Evolutionary conservation across 345 rosid genomes (phyloP).

Genomic region (Erysimum cheiranthoides): DNA sequence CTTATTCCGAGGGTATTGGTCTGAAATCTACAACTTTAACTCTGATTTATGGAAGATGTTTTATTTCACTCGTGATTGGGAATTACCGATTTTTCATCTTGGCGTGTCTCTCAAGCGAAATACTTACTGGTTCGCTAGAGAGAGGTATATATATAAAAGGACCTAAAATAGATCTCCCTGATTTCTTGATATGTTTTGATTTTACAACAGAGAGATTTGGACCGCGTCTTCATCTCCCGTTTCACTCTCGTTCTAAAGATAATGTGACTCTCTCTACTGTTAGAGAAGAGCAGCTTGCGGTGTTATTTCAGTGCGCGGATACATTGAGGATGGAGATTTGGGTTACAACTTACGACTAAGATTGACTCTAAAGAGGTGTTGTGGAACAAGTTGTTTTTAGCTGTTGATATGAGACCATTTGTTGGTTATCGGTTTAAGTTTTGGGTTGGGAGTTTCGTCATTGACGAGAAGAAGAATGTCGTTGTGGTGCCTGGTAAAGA

Average conservation of each 20-base stretch:
- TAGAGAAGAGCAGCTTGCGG: slow-evolving; percentile 15
- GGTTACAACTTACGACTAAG: neutral
- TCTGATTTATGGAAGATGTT: slow-evolving; percentile 6
- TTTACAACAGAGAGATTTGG: slow-evolving; percentile 12
- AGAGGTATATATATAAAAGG: neutral
- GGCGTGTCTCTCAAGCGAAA: slow-evolving; percentile 5
- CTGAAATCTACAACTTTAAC: neutral
- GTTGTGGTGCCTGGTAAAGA: neutral
- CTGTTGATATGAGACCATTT: neutral
- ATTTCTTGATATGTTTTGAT: slow-evolving; percentile 12
- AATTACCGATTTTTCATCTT: neutral
- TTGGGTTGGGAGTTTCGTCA: neutral
- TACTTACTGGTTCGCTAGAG: slow-evolving; percentile 3
- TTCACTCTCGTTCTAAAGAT: neutral
- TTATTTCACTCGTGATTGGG: neutral
- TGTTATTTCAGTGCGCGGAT: neutral
- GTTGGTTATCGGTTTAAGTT: neutral
- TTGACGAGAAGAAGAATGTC: neutral
- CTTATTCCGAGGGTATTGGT: neutral
- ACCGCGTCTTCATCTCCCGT: neutral
- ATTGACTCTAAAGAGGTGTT: neutral
- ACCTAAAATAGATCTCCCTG: neutral
- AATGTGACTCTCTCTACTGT: slow-evolving; percentile 1
- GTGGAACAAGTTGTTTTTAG: slow-evolving; percentile 7
- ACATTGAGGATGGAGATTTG: neutral